Percentiles rank a stretch among this genome's conserved stretches.
Conservation (phyloP, 192 early-diverging fungal genomes). For the Haplosporangium gracile region DNA sequence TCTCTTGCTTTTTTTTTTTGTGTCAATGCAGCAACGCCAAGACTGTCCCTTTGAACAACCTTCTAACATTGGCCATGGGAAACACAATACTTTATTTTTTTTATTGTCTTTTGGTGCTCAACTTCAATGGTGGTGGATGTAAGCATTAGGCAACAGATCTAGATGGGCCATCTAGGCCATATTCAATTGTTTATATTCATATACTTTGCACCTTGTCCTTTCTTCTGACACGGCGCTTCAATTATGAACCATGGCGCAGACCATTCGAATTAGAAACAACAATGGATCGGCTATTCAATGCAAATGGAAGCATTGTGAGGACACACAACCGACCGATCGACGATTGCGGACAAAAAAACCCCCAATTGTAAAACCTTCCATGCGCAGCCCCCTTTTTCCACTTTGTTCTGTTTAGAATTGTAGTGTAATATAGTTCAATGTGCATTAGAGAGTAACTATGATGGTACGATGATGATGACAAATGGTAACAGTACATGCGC, state of each 20-base stretch:
- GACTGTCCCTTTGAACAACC: neutral
- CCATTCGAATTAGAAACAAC: too few species aligned
- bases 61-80: neutral
- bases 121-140: neutral
- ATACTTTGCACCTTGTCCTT: too few species aligned
- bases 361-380: neutral
- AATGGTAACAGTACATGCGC: neutral
- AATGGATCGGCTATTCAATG: too few species aligned
- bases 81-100: neutral
- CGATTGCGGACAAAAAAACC: neutral
- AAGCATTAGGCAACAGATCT: neutral
- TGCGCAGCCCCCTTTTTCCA: neutral
- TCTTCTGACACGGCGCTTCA: too few species aligned
- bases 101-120: neutral
- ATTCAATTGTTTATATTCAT: too few species aligned
- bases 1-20: neutral
- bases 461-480: neutral
- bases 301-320: neutral
- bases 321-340: neutral
- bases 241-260: too few species aligned
- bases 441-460: neutral
- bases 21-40: neutral
- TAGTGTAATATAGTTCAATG: neutral
- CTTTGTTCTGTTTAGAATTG: neutral
- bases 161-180: neutral